Percentiles rank a stretch among this genome's conserved stretches.
These are phyloP conservation scores for Aeschynomene evenia DNA, from an alignment of 306 rosid species.

Conservation along the genomic window DNA sequence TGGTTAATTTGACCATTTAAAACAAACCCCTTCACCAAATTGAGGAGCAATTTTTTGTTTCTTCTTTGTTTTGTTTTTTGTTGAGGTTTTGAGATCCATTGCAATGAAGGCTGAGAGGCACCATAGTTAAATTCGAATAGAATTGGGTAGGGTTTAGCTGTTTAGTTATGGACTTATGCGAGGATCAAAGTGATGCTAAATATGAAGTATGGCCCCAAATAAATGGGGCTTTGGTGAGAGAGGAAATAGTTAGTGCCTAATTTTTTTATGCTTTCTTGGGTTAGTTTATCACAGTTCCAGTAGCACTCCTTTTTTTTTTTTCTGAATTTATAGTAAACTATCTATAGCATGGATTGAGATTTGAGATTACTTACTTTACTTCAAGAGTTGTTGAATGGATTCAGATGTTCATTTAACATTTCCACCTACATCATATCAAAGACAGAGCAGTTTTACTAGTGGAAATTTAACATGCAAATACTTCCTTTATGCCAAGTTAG, in stretches of 20 bases:
- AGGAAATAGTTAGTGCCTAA: neutral
- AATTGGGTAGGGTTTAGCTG: neutral
- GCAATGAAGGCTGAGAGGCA: neutral
- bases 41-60: neutral
- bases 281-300: neutral
- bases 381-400: neutral
- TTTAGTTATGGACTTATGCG: neutral
- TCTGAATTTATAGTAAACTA: neutral
- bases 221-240: neutral
- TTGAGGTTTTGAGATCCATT: conserved; percentile 1
- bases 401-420: neutral
- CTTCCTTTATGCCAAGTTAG: neutral
- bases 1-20: neutral
- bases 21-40: neutral
- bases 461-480: neutral
- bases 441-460: neutral
- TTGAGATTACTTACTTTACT: neutral
- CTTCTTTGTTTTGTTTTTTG: too few species aligned
- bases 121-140: neutral
- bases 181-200: neutral
- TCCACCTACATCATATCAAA: neutral
- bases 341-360: neutral
- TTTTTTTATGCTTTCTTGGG: neutral
- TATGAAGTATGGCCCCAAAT: neutral
- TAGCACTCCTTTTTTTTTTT: neutral